A percentile compares a stretch with the other conserved stretches of the same genome.
Evolutionary conservation across 345 rosid genomes (phyloP).

Genomic region (Gossypium rotundifolium): DNA sequence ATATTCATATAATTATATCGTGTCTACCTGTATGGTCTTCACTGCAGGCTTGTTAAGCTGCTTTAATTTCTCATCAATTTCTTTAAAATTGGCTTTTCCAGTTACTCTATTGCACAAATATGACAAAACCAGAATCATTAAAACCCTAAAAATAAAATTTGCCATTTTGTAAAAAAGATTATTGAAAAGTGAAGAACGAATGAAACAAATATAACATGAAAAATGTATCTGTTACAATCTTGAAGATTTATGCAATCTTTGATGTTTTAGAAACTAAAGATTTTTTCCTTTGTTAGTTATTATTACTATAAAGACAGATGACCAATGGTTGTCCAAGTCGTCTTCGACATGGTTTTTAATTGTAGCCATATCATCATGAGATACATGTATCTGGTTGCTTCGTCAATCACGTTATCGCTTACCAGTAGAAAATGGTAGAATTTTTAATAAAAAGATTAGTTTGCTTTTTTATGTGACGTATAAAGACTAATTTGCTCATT

Average conservation of each 20-base stretch:
- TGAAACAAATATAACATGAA: no score
- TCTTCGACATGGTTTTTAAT: no score
- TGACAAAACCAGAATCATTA: background rate
- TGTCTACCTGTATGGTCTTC: slow-evolving; percentile 28
- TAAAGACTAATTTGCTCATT: no score
- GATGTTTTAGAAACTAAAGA: background rate
- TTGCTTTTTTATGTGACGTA: no score
- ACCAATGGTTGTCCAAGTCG: no score
- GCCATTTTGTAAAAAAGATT: background rate
- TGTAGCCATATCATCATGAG: no score
- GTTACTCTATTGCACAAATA: slow-evolving; percentile 15
- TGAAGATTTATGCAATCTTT: background rate
- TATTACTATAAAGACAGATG: no score
- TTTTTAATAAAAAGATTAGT: no score
- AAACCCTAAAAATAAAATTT: background rate
- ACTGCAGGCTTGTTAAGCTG: slow-evolving; percentile 42
- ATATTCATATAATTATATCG: background rate
- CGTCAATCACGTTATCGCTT: no score
- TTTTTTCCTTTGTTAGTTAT: background rate
- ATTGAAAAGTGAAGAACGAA: background rate
- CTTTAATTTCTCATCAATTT: slow-evolving; percentile 29
- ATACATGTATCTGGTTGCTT: no score
- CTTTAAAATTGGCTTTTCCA: slow-evolving; percentile 4
- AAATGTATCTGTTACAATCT: no score
- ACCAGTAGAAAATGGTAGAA: no score